phyloP scores from a whole-genome alignment of 805 yeast species.

The Nakazawaea wyomingensis region DNA sequence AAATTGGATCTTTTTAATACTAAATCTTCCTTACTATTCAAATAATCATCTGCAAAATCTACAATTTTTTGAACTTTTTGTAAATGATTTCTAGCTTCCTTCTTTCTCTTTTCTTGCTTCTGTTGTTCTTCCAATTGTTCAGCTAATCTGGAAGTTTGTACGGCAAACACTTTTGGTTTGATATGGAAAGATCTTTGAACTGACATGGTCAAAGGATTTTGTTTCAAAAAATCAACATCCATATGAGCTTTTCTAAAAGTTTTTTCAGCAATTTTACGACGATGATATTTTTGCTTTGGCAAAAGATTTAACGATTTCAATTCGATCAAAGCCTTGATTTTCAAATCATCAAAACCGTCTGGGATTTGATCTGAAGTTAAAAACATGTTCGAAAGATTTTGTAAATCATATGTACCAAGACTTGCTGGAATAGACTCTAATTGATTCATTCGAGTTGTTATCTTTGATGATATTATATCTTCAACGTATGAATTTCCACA shows the following conservation, averaged over 20 bases:
- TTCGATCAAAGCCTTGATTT: conserved; percentile 64
- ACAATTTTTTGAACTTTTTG: conserved; percentile 38
- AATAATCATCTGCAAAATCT: conserved; percentile 25
- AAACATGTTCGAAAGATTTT: conserved; percentile 26
- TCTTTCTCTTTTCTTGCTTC: conserved; percentile 49
- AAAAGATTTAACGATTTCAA: conserved; percentile 61
- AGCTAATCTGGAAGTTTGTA: conserved; percentile 71
- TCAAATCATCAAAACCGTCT: conserved; percentile 48
- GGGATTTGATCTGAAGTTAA: conserved; percentile 39
- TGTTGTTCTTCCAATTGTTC: conserved; percentile 73
- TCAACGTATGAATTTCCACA: conserved; percentile 52
- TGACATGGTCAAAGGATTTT: conserved; percentile 52
- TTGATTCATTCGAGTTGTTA: conserved; percentile 52
- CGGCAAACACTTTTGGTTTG: conserved; percentile 63
- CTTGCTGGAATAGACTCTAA: conserved; percentile 66
- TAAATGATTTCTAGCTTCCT: conserved; percentile 46
- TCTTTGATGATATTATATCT: conserved; percentile 44
- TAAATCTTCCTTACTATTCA: conserved; percentile 27
- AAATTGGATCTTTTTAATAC: conserved; percentile 25
- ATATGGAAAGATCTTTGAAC: conserved; percentile 67
- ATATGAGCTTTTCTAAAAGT: conserved; percentile 54
- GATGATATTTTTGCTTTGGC: conserved; percentile 64
- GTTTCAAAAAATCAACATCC: conserved; percentile 43
- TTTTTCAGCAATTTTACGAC: conserved; percentile 52
- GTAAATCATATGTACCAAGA: conserved; percentile 52